Conservation (phyloP, 2,329 filamentous ascomycete species). For the Diaporthe ampelina region DNA sequence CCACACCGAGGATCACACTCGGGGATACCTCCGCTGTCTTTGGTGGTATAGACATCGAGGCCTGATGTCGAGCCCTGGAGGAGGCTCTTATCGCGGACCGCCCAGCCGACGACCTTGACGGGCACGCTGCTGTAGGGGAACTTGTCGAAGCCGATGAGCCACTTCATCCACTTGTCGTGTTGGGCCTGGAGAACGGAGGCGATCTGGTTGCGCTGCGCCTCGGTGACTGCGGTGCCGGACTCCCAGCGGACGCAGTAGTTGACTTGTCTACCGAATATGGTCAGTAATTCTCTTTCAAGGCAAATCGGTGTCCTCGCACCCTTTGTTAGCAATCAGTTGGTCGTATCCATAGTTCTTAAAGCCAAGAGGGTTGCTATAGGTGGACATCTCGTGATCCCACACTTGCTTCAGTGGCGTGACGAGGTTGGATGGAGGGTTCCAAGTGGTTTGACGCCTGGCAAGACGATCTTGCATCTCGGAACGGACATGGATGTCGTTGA, state of each 20-base stretch:
- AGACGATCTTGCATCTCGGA: slow-evolving; percentile 15
- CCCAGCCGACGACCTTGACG: slow-evolving; percentile 17
- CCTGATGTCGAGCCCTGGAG: slow-evolving; percentile 40
- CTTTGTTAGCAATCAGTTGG: slow-evolving; percentile 14
- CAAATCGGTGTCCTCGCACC: not conserved
- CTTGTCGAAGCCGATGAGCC: slow-evolving; percentile 24
- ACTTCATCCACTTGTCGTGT: slow-evolving; percentile 25
- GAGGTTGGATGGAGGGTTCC: slow-evolving; percentile 13
- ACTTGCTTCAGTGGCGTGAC: slow-evolving; percentile 19
- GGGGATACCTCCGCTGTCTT: slow-evolving; percentile 55
- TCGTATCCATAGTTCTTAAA: slow-evolving; percentile 21
- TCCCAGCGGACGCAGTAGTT: slow-evolving; percentile 62
- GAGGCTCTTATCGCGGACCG: slow-evolving; percentile 13
- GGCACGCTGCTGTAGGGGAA: slow-evolving; percentile 21
- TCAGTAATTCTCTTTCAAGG: not conserved
- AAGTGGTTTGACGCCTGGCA: slow-evolving; percentile 8
- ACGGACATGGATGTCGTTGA: slow-evolving; percentile 1
- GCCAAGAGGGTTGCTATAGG: slow-evolving; percentile 14
- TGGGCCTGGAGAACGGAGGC: slow-evolving; percentile 46
- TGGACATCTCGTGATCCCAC: slow-evolving; percentile 15
- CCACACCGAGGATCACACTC: slow-evolving; percentile 58
- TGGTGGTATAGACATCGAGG: slow-evolving; percentile 58
- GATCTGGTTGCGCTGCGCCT: slow-evolving; percentile 55
- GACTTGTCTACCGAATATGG: slow-evolving; percentile 41
- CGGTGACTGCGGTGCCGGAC: slow-evolving; percentile 52